Base-by-base conservation (phyloP, 2,329 filamentous ascomycete species). In the Plenodomus tracheiphilus region DNA sequence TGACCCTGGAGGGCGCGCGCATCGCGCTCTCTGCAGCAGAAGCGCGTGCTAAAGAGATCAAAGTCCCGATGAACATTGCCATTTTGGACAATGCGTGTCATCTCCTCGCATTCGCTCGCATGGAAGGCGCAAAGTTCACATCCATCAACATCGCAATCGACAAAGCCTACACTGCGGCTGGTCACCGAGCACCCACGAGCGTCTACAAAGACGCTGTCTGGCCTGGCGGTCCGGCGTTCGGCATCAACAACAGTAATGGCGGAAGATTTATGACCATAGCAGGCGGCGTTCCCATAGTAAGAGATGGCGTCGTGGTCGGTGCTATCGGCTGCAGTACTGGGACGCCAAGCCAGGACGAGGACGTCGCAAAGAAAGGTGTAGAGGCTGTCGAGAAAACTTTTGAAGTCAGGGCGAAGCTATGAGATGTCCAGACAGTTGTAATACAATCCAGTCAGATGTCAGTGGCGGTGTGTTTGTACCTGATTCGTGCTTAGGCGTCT, bases 121-220 rank as follows among this genome's bases (percentile, higher is more conserved):
- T 79, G 75, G 75, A 77, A 54, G 71, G 67, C 49, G 76, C 77
- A 17, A 79, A 79, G 54, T 58, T 78, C 13, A 79, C 77, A n/a
- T 75, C 81, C 3, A 61, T 64, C 58, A 81, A 82, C 66, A 80
- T 87, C 63, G 80, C 83, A 1, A 86, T 88, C 13, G 84, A 86
- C 41, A 81, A 83, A 54, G 80, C 81, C 15, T 83, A 81, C 61
- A 83, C 81, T 2, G 81, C 81, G 3, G 79, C 80, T 1, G 81
- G 81, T 15, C 81, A 83, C 65, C 70, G 75, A 17, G 68, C 74
- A 4, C 79, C 79, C 0, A 83, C 80, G 0, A 74, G 75, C 18
- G 69, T 73, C 2, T 83, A 83, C 65, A 79, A 79, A 47, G 80
- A 81, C 52, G 73, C 71, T 35, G 79, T 82, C 17, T 76, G 77